A percentile compares a stretch with the other conserved stretches of the same genome.
Evolutionary conservation across 345 rosid species (phyloP).

Genomic region (Salix caprea): DNA sequence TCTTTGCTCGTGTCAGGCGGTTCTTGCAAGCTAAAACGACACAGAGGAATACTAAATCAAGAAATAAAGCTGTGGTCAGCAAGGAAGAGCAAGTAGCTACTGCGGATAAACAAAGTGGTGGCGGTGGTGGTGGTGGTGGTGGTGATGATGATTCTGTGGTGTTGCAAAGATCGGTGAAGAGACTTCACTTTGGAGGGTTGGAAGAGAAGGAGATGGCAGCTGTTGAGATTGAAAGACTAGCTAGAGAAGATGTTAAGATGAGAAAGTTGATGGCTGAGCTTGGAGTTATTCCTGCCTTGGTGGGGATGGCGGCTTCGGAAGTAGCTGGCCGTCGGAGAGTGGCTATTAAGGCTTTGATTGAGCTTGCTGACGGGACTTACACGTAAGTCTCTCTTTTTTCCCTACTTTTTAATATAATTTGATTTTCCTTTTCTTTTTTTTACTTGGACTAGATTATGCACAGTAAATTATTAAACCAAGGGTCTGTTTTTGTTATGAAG

Average conservation of each 20-base stretch:
- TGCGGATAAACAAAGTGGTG: background rate
- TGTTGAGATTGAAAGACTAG: conserved; percentile 54
- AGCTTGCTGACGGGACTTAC: conserved; percentile 73
- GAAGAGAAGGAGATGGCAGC: conserved; percentile 76
- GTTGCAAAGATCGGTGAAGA: conserved; percentile 77
- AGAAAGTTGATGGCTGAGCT: conserved; percentile 80
- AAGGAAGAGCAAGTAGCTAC: background rate
- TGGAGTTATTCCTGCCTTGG: conserved; percentile 73
- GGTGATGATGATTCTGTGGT: conserved; percentile 34
- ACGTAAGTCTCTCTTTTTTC: conserved; percentile 45
- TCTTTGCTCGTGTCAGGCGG: conserved; percentile 55
- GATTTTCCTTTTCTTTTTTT: background rate
- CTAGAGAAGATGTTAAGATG: conserved; percentile 49
- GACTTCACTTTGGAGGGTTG: conserved; percentile 71
- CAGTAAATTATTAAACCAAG: background rate
- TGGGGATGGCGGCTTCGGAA: conserved; percentile 56
- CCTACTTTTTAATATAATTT: background rate
- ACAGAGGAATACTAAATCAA: conserved; percentile 25
- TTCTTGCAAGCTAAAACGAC: conserved; percentile 52
- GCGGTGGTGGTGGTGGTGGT: background rate
- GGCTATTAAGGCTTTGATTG: conserved; percentile 70
- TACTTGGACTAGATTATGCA: background rate
- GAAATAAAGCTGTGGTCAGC: background rate
- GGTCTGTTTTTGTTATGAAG: background rate
- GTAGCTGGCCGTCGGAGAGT: conserved; percentile 38